phyloP scores from a whole-genome alignment of 2,329 filamentous ascomycete genomes.

The Colletotrichum musicola region DNA sequence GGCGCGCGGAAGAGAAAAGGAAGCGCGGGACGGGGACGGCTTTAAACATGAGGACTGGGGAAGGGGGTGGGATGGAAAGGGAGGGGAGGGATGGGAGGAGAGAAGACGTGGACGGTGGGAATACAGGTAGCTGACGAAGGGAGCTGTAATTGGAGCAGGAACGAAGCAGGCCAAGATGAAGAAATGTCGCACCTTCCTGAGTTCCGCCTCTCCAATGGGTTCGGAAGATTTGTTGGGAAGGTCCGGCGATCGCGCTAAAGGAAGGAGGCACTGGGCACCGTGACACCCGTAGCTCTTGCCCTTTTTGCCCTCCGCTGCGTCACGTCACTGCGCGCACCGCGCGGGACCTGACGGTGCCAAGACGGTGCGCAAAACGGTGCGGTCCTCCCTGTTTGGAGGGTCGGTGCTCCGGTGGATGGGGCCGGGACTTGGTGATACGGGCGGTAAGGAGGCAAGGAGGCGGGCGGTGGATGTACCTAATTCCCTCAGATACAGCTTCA shows the following conservation, averaged over 20 bases:
- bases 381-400: constrained; percentile 2
- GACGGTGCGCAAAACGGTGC: constrained; percentile 23
- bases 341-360: background rate
- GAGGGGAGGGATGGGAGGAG: background rate
- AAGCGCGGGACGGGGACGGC: constrained; percentile 19
- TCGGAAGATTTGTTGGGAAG: constrained; percentile 38
- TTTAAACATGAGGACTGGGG: constrained; percentile 31
- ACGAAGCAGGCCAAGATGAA: constrained; percentile 27
- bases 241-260: constrained; percentile 32
- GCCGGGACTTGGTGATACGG: background rate
- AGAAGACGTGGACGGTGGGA: constrained; percentile 19
- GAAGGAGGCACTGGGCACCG: background rate
- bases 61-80: constrained; percentile 1
- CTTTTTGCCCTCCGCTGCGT: no score
- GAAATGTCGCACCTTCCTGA: constrained; percentile 28
- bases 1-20: constrained; percentile 24
- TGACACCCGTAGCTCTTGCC: no score
- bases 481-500: background rate
- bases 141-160: constrained; percentile 16
- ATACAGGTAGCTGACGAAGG: background rate
- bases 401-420: constrained; percentile 19
- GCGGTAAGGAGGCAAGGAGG: background rate
- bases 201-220: background rate
- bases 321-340: constrained; percentile 19
- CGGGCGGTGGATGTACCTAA: background rate